phyloP scores from a whole-genome alignment of 164 flowering plant genomes.

The Stephania yunnanensis region DNA sequence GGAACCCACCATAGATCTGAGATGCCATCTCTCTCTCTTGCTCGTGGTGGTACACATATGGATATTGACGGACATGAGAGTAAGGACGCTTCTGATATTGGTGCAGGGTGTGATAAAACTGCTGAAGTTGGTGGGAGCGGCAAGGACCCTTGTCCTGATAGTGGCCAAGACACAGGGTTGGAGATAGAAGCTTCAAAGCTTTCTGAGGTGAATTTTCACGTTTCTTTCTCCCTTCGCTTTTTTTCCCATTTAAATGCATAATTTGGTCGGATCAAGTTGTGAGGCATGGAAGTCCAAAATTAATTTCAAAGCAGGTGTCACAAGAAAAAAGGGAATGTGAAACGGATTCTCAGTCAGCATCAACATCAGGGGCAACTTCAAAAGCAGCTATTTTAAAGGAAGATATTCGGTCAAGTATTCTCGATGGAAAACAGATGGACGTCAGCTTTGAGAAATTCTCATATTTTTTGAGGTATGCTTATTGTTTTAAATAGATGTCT shows the following conservation, averaged over 20 bases:
- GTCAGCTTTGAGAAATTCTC: conserved; percentile 75
- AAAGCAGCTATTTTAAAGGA: conserved; percentile 58
- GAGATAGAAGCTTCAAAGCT: conserved; percentile 52
- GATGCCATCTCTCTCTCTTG: conserved; percentile 34
- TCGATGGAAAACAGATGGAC: conserved; percentile 53
- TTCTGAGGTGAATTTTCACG: conserved; percentile 30
- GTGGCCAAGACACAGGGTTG: conserved; percentile 38
- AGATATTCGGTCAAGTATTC: conserved; percentile 53
- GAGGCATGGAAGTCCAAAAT: neutral
- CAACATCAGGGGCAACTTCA: conserved; percentile 43
- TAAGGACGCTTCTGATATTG: conserved; percentile 36
- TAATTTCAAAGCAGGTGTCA: conserved; percentile 37
- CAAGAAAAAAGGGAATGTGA: conserved; percentile 54
- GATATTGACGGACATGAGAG: conserved; percentile 44
- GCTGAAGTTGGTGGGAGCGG: conserved; percentile 37
- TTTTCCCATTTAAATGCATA: neutral
- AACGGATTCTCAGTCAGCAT: conserved; percentile 54
- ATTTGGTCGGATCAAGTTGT: too few species aligned
- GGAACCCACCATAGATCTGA: conserved; percentile 44
- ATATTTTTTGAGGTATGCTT: conserved; percentile 63
- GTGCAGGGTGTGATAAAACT: conserved; percentile 37
- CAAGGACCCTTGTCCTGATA: conserved; percentile 40
- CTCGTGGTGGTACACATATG: conserved; percentile 41
- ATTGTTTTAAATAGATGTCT: neutral
- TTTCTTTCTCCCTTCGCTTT: neutral